Base-by-base conservation (phyloP, 2,329 filamentous ascomycete species). In the Alternaria sp. region DNA sequence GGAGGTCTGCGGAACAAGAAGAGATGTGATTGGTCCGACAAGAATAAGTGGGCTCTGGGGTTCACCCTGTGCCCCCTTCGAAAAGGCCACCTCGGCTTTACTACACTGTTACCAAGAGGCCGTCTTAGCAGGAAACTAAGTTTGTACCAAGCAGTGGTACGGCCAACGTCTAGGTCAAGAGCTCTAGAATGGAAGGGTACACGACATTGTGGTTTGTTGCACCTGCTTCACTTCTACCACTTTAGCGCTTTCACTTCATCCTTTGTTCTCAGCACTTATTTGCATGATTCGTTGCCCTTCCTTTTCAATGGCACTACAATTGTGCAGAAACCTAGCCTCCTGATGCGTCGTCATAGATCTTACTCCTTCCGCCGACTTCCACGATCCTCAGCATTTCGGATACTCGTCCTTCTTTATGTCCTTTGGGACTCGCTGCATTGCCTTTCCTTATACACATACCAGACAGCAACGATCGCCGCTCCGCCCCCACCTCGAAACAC, bases 361-460 rank as follows among this genome's bases (percentile, higher is more conserved):
- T 62, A 66, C 54, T 61, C 56, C 17, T 44, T 67, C 56, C 62
- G 62, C 54, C 65, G 69, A 34, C 59, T 67, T 42, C 59, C 62
- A 36, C 69, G 65, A 34, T 60, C 65, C 10, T 60, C 65, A 9
- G 51, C 64, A 11, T 36, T 68, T 14, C 68, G 64, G 21, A 23
- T 72, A 29, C 23, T 73, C 23, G 41, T 70, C 36, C 34, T 66
- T 5, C 29, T 73, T 17, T 54, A 69, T 17, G 44, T 70, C 9
- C 36, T 72, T 4, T 67, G 61, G 58, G 70, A 72, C 42, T 65
- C 64, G 3, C 51, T 68, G 6, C 58, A 71, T 10, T 64, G 67
- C 24, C 58, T 71, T 23, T 53, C 56, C 4, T 59, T 72, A 4
- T 61, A 67, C 40, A 60, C 53, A 3, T 57, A 44, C 14, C 70